Conservation (phyloP, 306 rosid species). For the Rosa persica region DNA sequence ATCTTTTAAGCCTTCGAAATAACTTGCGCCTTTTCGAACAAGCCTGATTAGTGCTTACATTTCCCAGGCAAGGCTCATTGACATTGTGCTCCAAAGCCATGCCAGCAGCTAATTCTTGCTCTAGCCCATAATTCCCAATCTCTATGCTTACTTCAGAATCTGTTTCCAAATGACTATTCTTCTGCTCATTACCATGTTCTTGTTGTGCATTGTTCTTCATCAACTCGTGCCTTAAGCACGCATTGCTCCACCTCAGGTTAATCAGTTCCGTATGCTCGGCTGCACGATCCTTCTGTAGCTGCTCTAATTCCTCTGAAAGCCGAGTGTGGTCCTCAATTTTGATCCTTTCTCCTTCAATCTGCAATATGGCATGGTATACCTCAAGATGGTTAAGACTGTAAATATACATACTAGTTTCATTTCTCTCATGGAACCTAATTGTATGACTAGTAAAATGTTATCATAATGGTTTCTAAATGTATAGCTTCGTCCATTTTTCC, state of each 20-base stretch:
- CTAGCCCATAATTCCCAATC: slow-evolving; percentile 27
- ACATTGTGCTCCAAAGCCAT: slow-evolving; percentile 26
- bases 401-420: background rate
- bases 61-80: slow-evolving; percentile 34
- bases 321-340: slow-evolving; percentile 40
- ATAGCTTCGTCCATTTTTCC: background rate
- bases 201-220: slow-evolving; percentile 37
- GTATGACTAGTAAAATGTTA: background rate
- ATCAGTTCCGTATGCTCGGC: slow-evolving; percentile 39
- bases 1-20: slow-evolving; percentile 43
- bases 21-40: slow-evolving; percentile 42
- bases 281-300: slow-evolving; percentile 43
- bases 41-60: slow-evolving; percentile 21
- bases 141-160: slow-evolving; percentile 34
- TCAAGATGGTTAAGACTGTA: background rate
- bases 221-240: slow-evolving; percentile 47
- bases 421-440: background rate
- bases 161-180: slow-evolving; percentile 13
- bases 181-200: slow-evolving; percentile 22
- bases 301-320: slow-evolving; percentile 45
- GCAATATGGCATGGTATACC: slow-evolving; percentile 23
- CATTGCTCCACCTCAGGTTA: slow-evolving; percentile 50
- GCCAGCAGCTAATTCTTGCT: slow-evolving; percentile 36
- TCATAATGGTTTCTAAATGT: background rate
- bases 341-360: slow-evolving; percentile 42